These are phyloP conservation scores for Yamadazyma songkhlaensis DNA, from an alignment of 1,139 yeast genomes.

Conservation along the genomic window DNA sequence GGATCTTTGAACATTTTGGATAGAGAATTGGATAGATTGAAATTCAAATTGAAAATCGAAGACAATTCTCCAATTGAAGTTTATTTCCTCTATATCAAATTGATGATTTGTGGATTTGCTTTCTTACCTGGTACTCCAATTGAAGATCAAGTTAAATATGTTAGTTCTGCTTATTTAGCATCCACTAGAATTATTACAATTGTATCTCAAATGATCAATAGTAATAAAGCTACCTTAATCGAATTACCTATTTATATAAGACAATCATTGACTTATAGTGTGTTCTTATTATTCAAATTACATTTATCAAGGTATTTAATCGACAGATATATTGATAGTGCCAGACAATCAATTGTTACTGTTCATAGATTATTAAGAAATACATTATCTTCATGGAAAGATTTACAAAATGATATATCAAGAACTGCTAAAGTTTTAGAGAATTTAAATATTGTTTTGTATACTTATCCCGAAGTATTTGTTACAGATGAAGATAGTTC, in stretches of 20 bases:
- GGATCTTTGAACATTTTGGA: conserved; percentile 74
- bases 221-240: conserved; percentile 60
- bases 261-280: conserved; percentile 81
- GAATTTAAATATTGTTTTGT: conserved; percentile 80
- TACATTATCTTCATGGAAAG: conserved; percentile 88
- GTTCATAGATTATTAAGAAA: conserved; percentile 86
- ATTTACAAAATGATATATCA: conserved; percentile 85
- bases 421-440: conserved; percentile 93
- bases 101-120: conserved; percentile 86
- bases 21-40: conserved; percentile 71
- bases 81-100: conserved; percentile 71
- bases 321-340: conserved; percentile 79
- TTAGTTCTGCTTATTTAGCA: conserved; percentile 74
- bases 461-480: conserved; percentile 83
- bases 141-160: conserved; percentile 83
- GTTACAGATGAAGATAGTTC: conserved; percentile 40
- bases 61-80: conserved; percentile 71
- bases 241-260: conserved; percentile 87
- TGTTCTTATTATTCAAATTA: conserved; percentile 72
- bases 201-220: conserved; percentile 60
- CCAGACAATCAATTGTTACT: conserved; percentile 90
- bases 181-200: conserved; percentile 83
- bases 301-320: conserved; percentile 76
- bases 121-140: conserved; percentile 89
- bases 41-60: conserved; percentile 58